Base-by-base conservation (phyloP, 83 land plant genomes). In the Thuja plicata region DNA sequence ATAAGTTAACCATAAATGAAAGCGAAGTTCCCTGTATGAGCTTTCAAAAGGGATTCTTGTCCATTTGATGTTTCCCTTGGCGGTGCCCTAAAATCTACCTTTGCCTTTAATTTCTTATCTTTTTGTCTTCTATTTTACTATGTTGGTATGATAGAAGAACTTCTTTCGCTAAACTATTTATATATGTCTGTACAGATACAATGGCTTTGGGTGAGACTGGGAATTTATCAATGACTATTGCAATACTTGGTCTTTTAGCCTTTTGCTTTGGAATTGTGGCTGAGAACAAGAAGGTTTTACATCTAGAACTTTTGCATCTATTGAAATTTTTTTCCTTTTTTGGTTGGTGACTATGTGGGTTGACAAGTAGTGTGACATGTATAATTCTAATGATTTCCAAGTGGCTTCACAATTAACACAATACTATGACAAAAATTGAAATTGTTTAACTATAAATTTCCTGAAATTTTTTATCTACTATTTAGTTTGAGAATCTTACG, bases 281-380 rank as follows among this genome's bases (percentile, higher is more conserved):
- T 45, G 94, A 93, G 84, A 93, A 93, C 86, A 93, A 93, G 85
- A 93, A 93, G 94, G 94, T 93, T 85, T 32, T 35, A 13, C 55
- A 62, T 80, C 87, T 89, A 27, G 41, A 21, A n/a, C 71, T 80
- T 80, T 50, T 77, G 34, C 12, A 34, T 43, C 15, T 15, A 27
- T 54, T 60, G 41, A 78, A 46, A 3, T 34, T 45, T 24, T 54
- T 30, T 34, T 11, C 32, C 45, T 55, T 19, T 86, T 60, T 17
- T 37, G 38, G n/a, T 32, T 52, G 37, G 21, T 0, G 21, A 60
- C 70, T 60, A 19, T 82, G 48, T n/a, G 30, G 45, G 48, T 82
- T 21, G 24, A n/a, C 52, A 45, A n/a, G 50, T 82, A 13, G 8
- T 24, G 32, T 24, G 85, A 41, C 24, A 34, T 73, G 13, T 9